phyloP scores from a whole-genome alignment of 106 monocot genomes.

The Ottelia alismoides region DNA sequence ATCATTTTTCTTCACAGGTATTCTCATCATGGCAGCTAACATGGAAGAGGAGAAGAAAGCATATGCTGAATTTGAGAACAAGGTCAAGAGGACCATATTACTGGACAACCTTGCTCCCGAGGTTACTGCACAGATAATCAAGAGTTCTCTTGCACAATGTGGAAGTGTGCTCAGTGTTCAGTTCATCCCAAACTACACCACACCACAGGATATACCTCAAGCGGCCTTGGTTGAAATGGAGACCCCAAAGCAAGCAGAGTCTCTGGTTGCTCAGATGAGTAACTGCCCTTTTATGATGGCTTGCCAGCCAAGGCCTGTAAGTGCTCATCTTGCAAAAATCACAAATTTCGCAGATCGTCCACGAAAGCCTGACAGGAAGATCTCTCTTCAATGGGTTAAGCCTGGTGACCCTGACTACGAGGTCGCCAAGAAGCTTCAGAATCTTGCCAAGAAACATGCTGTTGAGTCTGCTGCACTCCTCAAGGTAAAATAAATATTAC shows the following conservation, averaged over 20 bases:
- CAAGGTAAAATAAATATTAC: slow-evolving; percentile 42
- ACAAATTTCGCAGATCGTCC: slow-evolving; percentile 75
- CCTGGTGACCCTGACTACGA: slow-evolving; percentile 36
- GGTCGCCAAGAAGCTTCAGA: slow-evolving; percentile 34
- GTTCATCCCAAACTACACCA: slow-evolving; percentile 49
- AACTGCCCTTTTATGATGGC: slow-evolving; percentile 82
- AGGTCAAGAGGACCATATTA: slow-evolving; percentile 74
- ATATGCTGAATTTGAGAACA: slow-evolving; percentile 58
- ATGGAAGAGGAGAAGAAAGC: slow-evolving; percentile 9
- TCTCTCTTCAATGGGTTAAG: slow-evolving; percentile 43
- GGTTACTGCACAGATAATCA: slow-evolving; percentile 42
- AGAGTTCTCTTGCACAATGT: slow-evolving; percentile 57
- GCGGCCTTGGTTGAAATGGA: slow-evolving; percentile 84
- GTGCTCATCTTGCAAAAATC: slow-evolving; percentile 33
- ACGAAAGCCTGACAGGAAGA: slow-evolving; percentile 42
- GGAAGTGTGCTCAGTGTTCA: slow-evolving; percentile 42
- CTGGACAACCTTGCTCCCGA: slow-evolving; percentile 57
- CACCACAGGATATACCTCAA: slow-evolving; percentile 44
- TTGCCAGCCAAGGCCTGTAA: slow-evolving; percentile 73
- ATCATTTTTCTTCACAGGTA: too few relatives aligned
- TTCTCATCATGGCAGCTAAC: background rate
- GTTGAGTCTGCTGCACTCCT: slow-evolving; percentile 44
- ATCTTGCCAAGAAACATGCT: slow-evolving; percentile 33
- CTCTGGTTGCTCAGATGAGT: slow-evolving; percentile 25
- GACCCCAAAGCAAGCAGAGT: slow-evolving; percentile 26